A percentile compares a stretch with the other conserved stretches of the same genome.
These are phyloP conservation scores for Earliella scabrosa DNA, from an alignment of 1,284 basidiomycete species.

Conservation along the genomic window DNA sequence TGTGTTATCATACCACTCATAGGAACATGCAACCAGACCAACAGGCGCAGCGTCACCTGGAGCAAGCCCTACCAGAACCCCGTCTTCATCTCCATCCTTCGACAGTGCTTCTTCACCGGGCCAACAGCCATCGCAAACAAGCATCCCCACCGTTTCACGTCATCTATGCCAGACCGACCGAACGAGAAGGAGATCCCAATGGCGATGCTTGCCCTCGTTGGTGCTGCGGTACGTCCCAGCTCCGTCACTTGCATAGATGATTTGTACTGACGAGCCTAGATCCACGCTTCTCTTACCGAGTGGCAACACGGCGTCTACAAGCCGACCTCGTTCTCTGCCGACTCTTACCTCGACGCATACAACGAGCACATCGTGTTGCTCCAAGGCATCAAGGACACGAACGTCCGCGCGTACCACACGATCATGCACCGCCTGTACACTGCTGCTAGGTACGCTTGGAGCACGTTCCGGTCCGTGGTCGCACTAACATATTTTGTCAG, in stretches of 20 bases:
- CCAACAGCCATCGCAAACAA: neutral
- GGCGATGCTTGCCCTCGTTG: slow-evolving; percentile 1
- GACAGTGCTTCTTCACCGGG: neutral
- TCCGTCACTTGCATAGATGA: neutral
- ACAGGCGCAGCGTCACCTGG: neutral
- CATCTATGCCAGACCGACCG: neutral
- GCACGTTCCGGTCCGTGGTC: too few species aligned
- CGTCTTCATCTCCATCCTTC: neutral
- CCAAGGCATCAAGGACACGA: neutral
- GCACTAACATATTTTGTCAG: too few species aligned
- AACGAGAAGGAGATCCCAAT: slow-evolving; percentile 1
- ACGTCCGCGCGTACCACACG: neutral
- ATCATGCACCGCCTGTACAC: neutral
- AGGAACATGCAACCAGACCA: neutral
- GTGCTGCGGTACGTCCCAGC: slow-evolving; percentile 1
- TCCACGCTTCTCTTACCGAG: neutral
- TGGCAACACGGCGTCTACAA: neutral
- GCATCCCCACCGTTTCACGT: neutral
- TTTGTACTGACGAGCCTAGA: neutral
- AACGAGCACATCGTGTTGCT: neutral
- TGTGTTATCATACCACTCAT: too few species aligned
- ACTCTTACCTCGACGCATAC: slow-evolving; percentile 2
- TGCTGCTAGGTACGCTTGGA: too few species aligned
- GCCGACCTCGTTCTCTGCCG: neutral
- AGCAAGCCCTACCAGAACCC: slow-evolving; percentile 4